Evolutionary conservation across 768 basidiomycete species (phyloP).

Genomic region (Tricholoma saponaceum): DNA sequence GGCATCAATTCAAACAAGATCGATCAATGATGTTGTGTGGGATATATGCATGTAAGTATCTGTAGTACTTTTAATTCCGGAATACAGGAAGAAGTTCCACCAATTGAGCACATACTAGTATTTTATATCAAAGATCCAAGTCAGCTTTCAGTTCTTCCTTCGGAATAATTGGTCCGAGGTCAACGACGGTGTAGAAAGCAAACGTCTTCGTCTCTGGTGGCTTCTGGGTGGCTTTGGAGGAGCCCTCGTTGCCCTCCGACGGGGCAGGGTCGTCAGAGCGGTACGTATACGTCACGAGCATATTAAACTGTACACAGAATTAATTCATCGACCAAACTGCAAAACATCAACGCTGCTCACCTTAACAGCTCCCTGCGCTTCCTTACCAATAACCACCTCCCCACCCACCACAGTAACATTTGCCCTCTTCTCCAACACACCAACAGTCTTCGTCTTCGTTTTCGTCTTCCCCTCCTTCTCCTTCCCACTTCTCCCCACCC

Average conservation of each 20-base stretch:
- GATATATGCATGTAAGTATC: neutral
- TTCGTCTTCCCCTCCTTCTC: conserved; percentile 45
- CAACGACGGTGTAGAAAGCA: conserved; percentile 82
- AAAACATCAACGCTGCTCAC: conserved; percentile 37
- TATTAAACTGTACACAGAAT: conserved; percentile 67
- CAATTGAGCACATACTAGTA: neutral
- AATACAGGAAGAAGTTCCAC: neutral
- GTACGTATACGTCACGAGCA: conserved; percentile 93
- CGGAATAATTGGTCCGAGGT: conserved; percentile 68
- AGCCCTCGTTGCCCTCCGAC: conserved; percentile 53
- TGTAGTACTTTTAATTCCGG: neutral
- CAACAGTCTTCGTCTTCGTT: conserved; percentile 55
- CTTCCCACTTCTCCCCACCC: conserved; percentile 32
- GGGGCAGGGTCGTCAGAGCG: conserved; percentile 81
- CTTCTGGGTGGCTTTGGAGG: conserved; percentile 39
- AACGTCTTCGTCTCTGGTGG: conserved; percentile 80
- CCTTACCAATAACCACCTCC: conserved; percentile 81
- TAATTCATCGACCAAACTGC: neutral
- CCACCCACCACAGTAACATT: conserved; percentile 88
- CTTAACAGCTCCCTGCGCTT: conserved; percentile 74
- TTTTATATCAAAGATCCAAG: conserved; percentile 14
- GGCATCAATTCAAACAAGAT: no score
- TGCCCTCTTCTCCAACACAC: conserved; percentile 83
- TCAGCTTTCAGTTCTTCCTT: conserved; percentile 45
- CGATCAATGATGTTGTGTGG: no score